Evolutionary conservation across 768 basidiomycete species (phyloP).

Genomic region (Candolleomyces aberdarensis): DNA sequence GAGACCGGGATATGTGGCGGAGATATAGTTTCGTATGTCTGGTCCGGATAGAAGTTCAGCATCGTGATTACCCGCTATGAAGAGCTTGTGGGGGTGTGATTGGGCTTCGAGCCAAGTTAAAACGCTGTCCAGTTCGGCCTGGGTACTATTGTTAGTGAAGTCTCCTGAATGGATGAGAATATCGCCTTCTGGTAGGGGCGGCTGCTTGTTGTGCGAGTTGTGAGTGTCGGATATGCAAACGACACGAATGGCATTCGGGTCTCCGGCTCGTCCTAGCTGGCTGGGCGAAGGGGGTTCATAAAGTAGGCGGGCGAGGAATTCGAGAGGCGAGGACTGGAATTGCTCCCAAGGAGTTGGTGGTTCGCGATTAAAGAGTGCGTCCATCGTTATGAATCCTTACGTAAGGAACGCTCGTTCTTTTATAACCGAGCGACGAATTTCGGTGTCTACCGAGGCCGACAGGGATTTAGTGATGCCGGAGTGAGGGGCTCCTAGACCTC

Average conservation of each 20-base stretch:
- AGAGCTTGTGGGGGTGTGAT: slow-evolving; percentile 36
- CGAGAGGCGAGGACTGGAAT: slow-evolving; percentile 3
- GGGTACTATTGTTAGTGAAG: slow-evolving; percentile 34
- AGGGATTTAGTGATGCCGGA: too few species aligned
- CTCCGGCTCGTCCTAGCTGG: neutral
- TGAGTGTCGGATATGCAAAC: slow-evolving; percentile 41
- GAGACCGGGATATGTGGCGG: slow-evolving; percentile 22
- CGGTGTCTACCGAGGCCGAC: too few species aligned
- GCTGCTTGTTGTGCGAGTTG: slow-evolving; percentile 23
- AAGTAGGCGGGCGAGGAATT: slow-evolving; percentile 1
- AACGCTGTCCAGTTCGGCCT: slow-evolving; percentile 24
- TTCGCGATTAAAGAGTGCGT: neutral
- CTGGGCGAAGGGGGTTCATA: neutral
- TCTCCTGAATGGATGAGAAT: slow-evolving; percentile 41
- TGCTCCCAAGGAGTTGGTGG: slow-evolving; percentile 4
- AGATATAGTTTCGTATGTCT: slow-evolving; percentile 10
- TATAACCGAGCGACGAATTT: too few species aligned
- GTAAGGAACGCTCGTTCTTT: neutral
- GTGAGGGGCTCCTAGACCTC: too few species aligned
- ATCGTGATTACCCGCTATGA: slow-evolving; percentile 46
- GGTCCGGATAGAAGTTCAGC: slow-evolving; percentile 16
- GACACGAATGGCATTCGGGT: slow-evolving; percentile 18
- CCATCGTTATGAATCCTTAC: neutral
- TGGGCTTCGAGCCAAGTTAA: slow-evolving; percentile 28
- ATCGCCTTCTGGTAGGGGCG: slow-evolving; percentile 33